Conservation (phyloP, 345 rosid genomes). For the Durio zibethinus region DNA sequence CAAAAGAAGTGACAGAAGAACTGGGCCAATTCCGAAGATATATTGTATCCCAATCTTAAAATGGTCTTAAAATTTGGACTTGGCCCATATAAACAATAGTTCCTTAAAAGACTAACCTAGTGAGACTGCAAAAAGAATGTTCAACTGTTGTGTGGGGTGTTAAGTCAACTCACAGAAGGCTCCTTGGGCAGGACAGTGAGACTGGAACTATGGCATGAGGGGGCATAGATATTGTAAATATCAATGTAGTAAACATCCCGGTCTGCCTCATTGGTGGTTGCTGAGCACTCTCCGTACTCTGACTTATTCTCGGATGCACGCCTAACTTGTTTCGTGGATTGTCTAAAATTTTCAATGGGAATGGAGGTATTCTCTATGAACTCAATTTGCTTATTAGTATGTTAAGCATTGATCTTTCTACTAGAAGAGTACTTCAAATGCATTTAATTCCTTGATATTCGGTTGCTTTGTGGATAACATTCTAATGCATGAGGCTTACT, state of each 20-base stretch:
- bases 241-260: constrained; percentile 30
- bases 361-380: too few species aligned
- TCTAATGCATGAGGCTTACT: neutral
- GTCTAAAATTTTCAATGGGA: neutral
- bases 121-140: too few species aligned
- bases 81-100: neutral
- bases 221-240: constrained; percentile 79
- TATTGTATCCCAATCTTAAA: too few species aligned
- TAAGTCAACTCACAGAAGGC: constrained; percentile 32
- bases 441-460: neutral
- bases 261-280: constrained; percentile 25
- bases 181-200: constrained; percentile 54
- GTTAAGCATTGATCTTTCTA: too few species aligned
- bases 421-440: neutral
- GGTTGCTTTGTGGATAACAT: neutral
- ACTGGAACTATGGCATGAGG: constrained; percentile 43
- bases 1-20: neutral
- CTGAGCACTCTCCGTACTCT: constrained; percentile 36
- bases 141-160: too few species aligned
- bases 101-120: too few species aligned
- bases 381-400: too few species aligned
- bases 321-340: neutral
- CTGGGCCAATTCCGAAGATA: neutral
- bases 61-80: neutral
- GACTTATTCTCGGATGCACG: neutral